Evolutionary conservation across 148 eudicot genomes (phyloP), one percentile per base, ranked within the genome.

Genomic region (Polygonum aviculare): DNA sequence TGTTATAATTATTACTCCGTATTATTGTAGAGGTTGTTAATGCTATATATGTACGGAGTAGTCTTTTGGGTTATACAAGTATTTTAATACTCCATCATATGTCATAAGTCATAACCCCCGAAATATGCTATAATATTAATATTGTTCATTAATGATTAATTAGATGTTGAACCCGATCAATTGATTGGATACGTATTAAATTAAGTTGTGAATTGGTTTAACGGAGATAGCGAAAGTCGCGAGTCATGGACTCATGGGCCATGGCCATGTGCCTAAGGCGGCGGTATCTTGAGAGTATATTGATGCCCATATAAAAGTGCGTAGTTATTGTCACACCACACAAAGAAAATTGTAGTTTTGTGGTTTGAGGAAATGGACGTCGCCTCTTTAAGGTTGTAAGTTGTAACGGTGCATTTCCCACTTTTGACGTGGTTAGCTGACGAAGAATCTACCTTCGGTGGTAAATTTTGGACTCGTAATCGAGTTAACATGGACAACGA

Each of bases 211-310:
- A n/a, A n/a, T 26, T 26, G 31, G 31, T 54, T n/a, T 22, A 8
- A 60, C 33, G 36, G 31, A 60, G 31, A 60, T 26, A 60, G 36
- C 35, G 35, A 35, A 60, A 60, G 69, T 60, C 69, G 10, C 15
- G 1, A 54, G 60, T 54, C 60, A 54, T 54, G 60, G 14, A 54
- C 40, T 67, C 19, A 38, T 67, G 72, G 72, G 21, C 45, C 19
- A 38, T 67, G 72, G 72, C 45, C 45, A 67, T 67, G 72, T 36
- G 72, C 41, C 15, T 38, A 63, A 63, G 69, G 19, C 72, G 72
- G 72, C 72, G 72, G 40, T 67, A 67, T 38, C 19, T 67, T 67
- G 44, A 67, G 36, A 67, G 7, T 38, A 11, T 22, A 54, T 54
- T 60, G 26, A 22, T 60, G 26, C 38, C 38, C 36, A 35, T 35